Evolutionary conservation across 768 basidiomycete species (phyloP).

Genomic region (Ephemerocybe angulata): DNA sequence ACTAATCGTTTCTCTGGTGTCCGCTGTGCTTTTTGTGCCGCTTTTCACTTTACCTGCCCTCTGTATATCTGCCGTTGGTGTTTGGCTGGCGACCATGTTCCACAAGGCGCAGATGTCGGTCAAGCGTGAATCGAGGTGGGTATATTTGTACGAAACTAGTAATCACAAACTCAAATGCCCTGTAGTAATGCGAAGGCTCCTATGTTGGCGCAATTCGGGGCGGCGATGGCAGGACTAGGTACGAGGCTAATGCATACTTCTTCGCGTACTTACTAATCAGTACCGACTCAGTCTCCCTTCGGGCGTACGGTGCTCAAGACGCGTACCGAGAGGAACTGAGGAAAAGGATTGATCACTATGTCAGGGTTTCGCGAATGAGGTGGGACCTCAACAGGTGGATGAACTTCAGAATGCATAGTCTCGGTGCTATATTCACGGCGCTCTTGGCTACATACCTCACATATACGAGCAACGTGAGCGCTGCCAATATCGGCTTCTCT

Average conservation of each 20-base stretch:
- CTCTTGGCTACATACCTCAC: slow-evolving; percentile 54
- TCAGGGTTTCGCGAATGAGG: slow-evolving; percentile 41
- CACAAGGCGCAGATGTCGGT: slow-evolving; percentile 45
- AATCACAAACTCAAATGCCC: neutral
- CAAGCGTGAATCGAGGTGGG: slow-evolving; percentile 46
- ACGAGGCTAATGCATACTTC: slow-evolving; percentile 14
- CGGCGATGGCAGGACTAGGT: slow-evolving; percentile 53
- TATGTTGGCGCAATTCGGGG: slow-evolving; percentile 46
- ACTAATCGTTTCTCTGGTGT: slow-evolving; percentile 41
- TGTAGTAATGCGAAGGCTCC: slow-evolving; percentile 25
- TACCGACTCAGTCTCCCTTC: slow-evolving; percentile 44
- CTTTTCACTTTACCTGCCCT: slow-evolving; percentile 44
- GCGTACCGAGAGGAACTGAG: slow-evolving; percentile 45
- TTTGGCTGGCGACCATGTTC: slow-evolving; percentile 42
- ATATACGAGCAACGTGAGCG: slow-evolving; percentile 30
- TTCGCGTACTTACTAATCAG: neutral
- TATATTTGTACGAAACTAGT: slow-evolving; percentile 14
- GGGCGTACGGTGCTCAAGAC: slow-evolving; percentile 63
- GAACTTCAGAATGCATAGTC: slow-evolving; percentile 50
- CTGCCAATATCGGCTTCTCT: slow-evolving; percentile 49
- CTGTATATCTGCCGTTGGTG: slow-evolving; percentile 40
- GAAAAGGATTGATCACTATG: slow-evolving; percentile 53
- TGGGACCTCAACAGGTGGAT: slow-evolving; percentile 53
- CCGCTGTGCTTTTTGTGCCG: slow-evolving; percentile 42
- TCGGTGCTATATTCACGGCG: slow-evolving; percentile 55